Base-by-base conservation (phyloP, 1,284 basidiomycete species). In the Heterobasidion occidentale region DNA sequence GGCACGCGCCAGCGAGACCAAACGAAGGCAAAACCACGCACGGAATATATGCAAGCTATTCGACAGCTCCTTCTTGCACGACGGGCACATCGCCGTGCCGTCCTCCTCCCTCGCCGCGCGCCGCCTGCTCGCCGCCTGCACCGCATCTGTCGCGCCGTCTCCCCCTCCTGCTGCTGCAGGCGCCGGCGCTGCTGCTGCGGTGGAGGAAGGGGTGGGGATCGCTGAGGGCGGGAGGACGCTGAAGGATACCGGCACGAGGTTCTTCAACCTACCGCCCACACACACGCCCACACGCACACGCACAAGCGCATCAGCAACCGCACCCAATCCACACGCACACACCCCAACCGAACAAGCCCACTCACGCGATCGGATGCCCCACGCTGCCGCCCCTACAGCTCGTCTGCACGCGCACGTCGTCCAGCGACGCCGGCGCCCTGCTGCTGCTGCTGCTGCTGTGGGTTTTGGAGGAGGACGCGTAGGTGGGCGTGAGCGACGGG, bases 401-500 rank as follows among this genome's bases (percentile, higher is more conserved):
- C 7, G 92, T 92, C 67, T 92, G 88, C 45, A 93, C 72, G 71
- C 94, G 94, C 53, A 92, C 81, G 63, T 92, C 88, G 61, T 83
- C 80, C 38, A 94, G 71, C 6, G 74, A 87, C 61, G 66, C 80
- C 58, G 76, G 90, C 9, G 81, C 83, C 0, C 86, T 85, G 34
- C 63, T 75, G 27, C 27, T 27, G n/a, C n/a, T 83, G 19, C 19
- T 2, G 19, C 19, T 4, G 27, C 27, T 6, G 27, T 5, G 27
- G 27, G 5, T 6, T 4, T 27, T 27, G 27, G 27, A 27, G 4
- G 27, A 27, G 6, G 80, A 80, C 0, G 81, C 71, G 64, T 88
- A 87, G 2, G 88, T 90, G 0, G 94, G 94, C 0, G 94, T 92
- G 38, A 96, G 72, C 0, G 84, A 91, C 17, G 90, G 94, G 48